A percentile compares a stretch with the other conserved stretches of the same genome.
Evolutionary conservation across 352 stramenopile genomes (phyloP).

Genomic region (Phytophthora lateralis): DNA sequence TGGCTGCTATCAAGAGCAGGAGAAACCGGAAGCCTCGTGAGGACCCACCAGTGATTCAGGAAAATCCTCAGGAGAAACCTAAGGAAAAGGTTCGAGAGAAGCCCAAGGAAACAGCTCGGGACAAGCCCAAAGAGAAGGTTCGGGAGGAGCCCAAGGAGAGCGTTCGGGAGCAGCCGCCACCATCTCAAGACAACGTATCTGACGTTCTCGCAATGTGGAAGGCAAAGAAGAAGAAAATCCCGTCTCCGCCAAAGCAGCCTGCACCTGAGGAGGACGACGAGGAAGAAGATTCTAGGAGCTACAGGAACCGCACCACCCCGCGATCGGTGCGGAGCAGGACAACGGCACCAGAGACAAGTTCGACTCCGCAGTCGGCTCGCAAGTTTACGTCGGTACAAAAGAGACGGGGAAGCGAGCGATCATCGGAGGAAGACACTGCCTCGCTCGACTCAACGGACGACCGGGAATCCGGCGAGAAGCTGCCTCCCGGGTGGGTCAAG

Average conservation of each 20-base stretch:
- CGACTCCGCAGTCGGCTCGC: constrained; percentile 10
- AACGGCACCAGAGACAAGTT: constrained; percentile 13
- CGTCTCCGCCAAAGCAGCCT: constrained; percentile 19
- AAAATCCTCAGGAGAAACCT: constrained; percentile 14
- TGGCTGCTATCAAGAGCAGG: constrained; percentile 34
- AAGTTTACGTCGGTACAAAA: constrained; percentile 41
- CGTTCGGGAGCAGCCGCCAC: constrained; percentile 18
- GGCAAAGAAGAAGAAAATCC: constrained; percentile 45
- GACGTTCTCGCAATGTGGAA: constrained; percentile 55
- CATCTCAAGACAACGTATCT: constrained; percentile 41
- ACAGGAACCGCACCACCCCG: constrained; percentile 13
- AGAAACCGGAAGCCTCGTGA: constrained; percentile 32
- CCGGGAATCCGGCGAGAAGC: constrained; percentile 33
- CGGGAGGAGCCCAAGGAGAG: constrained; percentile 20
- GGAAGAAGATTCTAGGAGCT: constrained; percentile 18
- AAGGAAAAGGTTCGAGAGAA: constrained; percentile 15
- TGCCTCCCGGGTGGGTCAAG: constrained; percentile 62
- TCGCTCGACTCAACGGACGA: constrained; percentile 48
- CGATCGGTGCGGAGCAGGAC: constrained; percentile 15
- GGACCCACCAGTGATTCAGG: constrained; percentile 19
- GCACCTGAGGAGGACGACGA: constrained; percentile 19
- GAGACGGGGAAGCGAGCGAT: constrained; percentile 41
- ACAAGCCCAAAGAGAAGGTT: constrained; percentile 8
- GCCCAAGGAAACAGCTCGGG: constrained; percentile 12
- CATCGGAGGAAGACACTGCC: constrained; percentile 57